Base-by-base conservation (phyloP, 129 eudicot species). In the Ambrosia trifida region DNA sequence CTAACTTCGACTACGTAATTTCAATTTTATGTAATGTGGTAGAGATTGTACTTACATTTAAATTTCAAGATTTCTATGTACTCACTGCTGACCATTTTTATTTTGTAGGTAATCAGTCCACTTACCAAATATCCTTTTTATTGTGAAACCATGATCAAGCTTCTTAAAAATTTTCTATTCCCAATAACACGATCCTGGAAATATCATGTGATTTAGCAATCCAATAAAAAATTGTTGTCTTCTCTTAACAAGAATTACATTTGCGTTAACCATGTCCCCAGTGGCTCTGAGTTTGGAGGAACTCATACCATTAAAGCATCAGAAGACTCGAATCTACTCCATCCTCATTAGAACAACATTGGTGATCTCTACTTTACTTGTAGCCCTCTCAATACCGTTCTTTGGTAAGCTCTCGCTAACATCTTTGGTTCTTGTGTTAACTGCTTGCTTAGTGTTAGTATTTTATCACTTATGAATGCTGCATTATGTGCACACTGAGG, bases 111-210 rank as follows among this genome's bases (percentile, higher is more conserved):
- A 31, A 86, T 91, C 60, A 91, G 82, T 85, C 97, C 97, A 70
- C 78, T 91, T 73, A 91, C 97, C 56, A 91, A 91, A 88, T 91
- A 90, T 90, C 97, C 97, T 90, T 89, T 76, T 81, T 10, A n/a
- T 4, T 40, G 44, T 40, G 28, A 66, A 57, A 65, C 66, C 43
- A 56, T 56, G 13, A 62, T 69, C 30, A 44, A 62, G 11, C 38
- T 47, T 24, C 20, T 52, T 16, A 52, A 36, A 46, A 64, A 38
- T 2, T 19, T 4, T 17, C 44, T 9, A 45, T 5, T 28, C 31
- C 19, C n/a, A 3, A 14, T 49, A 68, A 35, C 60, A 68, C 17
- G 61, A 7, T 68, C n/a, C 46, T 68, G 19, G 18, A 51, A 52
- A 33, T 50, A 9, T 38, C 11, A 40, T 50, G 24, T 2, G 2